Conservation (phyloP, 768 basidiomycete species). For the Boletus subparvulus region DNA sequence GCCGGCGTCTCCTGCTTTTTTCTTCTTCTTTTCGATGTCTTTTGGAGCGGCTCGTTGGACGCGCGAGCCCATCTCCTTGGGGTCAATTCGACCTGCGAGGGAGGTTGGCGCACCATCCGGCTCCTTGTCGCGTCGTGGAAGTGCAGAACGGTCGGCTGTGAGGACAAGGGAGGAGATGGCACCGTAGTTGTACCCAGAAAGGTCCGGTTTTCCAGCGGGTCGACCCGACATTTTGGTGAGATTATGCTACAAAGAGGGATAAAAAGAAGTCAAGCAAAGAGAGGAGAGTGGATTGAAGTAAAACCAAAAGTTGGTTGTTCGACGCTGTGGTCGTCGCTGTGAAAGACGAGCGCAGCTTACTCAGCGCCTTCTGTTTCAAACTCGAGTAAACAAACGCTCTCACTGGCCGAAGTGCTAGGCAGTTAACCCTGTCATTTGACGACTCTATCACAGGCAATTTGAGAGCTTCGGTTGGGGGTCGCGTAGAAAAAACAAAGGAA, state of each 20-base stretch:
- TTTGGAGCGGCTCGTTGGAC: constrained; percentile 81
- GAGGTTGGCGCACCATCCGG: constrained; percentile 96
- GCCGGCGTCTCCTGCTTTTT: constrained; percentile 60
- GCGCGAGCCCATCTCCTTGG: constrained; percentile 90
- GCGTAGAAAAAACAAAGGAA: no score
- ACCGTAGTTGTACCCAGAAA: constrained; percentile 93
- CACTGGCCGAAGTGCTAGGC: no score
- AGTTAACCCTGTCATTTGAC: no score
- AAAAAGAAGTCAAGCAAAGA: background rate
- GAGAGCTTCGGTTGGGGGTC: no score
- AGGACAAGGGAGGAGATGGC: constrained; percentile 93
- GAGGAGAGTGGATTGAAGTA: no score
- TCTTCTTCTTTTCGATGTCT: constrained; percentile 92
- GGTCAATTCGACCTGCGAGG: constrained; percentile 86
- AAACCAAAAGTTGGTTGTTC: background rate
- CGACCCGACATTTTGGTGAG: constrained; percentile 37
- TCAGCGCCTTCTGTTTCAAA: constrained; percentile 21
- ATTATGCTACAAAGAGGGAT: constrained; percentile 6
- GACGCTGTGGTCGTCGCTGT: constrained; percentile 15
- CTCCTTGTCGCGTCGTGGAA: constrained; percentile 89
- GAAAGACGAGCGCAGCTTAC: constrained; percentile 5
- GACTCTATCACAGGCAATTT: no score
- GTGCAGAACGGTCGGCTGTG: constrained; percentile 80
- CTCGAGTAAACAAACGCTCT: constrained; percentile 19
- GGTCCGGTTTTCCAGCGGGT: constrained; percentile 62